phyloP scores from a whole-genome alignment of 495 filamentous ascomycete genomes.

The Diplogelasinospora grovesii region DNA sequence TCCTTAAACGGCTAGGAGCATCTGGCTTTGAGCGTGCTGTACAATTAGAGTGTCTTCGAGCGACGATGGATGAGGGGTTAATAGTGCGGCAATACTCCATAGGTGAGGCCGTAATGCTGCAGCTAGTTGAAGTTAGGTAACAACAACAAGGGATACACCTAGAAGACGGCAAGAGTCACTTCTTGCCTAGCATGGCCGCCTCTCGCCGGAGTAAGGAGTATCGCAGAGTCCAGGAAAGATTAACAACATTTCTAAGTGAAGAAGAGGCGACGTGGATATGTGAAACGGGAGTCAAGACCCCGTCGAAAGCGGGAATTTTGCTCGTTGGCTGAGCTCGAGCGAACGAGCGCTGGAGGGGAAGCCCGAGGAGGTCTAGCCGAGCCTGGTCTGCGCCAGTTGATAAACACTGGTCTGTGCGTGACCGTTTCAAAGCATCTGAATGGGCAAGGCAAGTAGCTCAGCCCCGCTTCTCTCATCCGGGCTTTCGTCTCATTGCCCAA shows the following conservation, averaged over 20 bases:
- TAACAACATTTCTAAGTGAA: too few relatives aligned
- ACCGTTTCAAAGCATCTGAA: not conserved
- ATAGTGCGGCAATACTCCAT: not conserved
- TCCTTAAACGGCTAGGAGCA: too few relatives aligned
- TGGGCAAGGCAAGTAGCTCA: too few relatives aligned
- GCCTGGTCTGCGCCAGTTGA: too few relatives aligned
- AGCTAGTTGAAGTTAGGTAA: slow-evolving; percentile 1
- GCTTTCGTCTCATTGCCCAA: slow-evolving; percentile 3
- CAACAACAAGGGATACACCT: not conserved
- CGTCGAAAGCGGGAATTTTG: too few relatives aligned
- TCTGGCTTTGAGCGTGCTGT: not conserved
- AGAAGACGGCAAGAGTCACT: too few relatives aligned
- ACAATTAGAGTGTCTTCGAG: not conserved
- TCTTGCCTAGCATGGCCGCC: too few relatives aligned
- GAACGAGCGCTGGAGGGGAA: slow-evolving; percentile 3
- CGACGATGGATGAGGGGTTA: not conserved
- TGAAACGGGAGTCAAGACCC: not conserved
- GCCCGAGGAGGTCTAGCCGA: too few relatives aligned
- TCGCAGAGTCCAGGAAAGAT: not conserved
- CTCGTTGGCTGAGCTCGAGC: not conserved
- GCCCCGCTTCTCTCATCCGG: slow-evolving; percentile 4
- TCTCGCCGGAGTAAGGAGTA: not conserved
- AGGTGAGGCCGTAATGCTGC: slow-evolving; percentile 1
- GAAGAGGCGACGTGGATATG: not conserved
- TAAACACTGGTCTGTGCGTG: slow-evolving; percentile 17